phyloP scores from a whole-genome alignment of 2,329 filamentous ascomycete species.

The Zymoseptoria pseudotritici region DNA sequence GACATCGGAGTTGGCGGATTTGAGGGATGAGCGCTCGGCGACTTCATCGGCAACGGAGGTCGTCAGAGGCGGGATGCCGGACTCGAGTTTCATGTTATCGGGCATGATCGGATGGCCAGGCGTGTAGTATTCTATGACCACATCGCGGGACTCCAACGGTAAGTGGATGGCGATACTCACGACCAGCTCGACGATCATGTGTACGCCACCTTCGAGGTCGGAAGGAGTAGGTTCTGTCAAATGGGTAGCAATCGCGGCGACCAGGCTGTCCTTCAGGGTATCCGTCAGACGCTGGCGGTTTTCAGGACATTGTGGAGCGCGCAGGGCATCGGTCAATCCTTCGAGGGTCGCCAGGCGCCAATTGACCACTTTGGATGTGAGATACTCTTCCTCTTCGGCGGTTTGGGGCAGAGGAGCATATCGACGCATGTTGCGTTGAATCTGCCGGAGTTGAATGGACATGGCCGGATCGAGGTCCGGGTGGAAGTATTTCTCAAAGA shows the following conservation, averaged over 20 bases:
- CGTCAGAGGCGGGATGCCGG: conserved; percentile 42
- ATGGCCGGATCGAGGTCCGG: conserved; percentile 71
- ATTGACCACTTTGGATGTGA: conserved; percentile 78
- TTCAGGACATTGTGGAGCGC: conserved; percentile 56
- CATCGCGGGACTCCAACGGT: conserved; percentile 83
- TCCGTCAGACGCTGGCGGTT: conserved; percentile 54
- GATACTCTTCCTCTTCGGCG: conserved; percentile 80
- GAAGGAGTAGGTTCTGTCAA: conserved; percentile 68
- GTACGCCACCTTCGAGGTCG: conserved; percentile 78
- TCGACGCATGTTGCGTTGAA: conserved; percentile 79
- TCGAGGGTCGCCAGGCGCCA: conserved; percentile 94
- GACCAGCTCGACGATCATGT: conserved; percentile 88
- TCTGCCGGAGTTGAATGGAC: conserved; percentile 71
- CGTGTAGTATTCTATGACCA: conserved; percentile 76
- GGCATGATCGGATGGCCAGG: conserved; percentile 65
- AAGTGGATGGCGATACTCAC: conserved; percentile 79
- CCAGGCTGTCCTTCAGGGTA: conserved; percentile 59
- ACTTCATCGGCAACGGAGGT: conserved; percentile 37
- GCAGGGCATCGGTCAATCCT: conserved; percentile 67
- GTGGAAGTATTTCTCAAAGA: conserved; percentile 90
- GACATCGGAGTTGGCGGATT: conserved; percentile 30
- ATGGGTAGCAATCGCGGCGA: conserved; percentile 63
- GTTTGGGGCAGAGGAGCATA: conserved; percentile 67
- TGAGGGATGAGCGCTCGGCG: conserved; percentile 34
- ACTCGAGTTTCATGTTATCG: conserved; percentile 78